Evolutionary conservation across 129 eudicot species (phyloP), one percentile per base, ranked within the genome.

Genomic region (Deinandra increscens): DNA sequence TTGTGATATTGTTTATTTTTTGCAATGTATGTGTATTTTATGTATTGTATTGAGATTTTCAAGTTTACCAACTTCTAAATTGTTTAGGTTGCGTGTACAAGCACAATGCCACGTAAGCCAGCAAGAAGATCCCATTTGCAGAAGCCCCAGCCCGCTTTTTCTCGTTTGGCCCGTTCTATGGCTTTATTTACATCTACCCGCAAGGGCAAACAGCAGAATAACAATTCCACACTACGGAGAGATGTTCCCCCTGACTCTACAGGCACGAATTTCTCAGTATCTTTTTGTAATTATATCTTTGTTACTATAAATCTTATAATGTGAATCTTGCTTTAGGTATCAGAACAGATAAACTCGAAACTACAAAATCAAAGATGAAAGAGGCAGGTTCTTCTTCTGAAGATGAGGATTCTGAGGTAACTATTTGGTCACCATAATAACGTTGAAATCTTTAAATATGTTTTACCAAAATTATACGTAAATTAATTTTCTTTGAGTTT

Each of bases 61-160:
- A 51, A 37, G 13, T 68, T 50, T 53, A 36, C 48, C 50, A 50
- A 41, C 50, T 33, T 9, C 8, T 38, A 69, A 19, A 2, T 14
- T 17, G 17, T 45, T 37, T 29, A 69, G 80, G 71, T 50, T 49
- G 23, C 64, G 38, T 26, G 26, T 41, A 41, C 38, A 69, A 17
- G 53, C 75, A 36, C 41, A 62, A 89, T 89, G 93, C 84, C 96
- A 3, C 82, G 91, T 60, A 90, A 79, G 64, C 90, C 88, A 69
- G 71, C 76, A 31, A 72, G 83, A 67, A 75, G 63, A 60, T 14
- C 78, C 69, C 80, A 44, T 9, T 51, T 73, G 44, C 44, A 6
- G 64, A 81, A 81, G 70, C 70, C 72, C 12, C 79, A 61, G 33
- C 95, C 83, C 9, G 77, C 86, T 1, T 85, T 91, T 70, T 87